Percentiles rank a stretch among this genome's conserved stretches.
Evolutionary conservation across 164 flowering plant genomes (phyloP).

Genomic region (Hamamelis virginiana): DNA sequence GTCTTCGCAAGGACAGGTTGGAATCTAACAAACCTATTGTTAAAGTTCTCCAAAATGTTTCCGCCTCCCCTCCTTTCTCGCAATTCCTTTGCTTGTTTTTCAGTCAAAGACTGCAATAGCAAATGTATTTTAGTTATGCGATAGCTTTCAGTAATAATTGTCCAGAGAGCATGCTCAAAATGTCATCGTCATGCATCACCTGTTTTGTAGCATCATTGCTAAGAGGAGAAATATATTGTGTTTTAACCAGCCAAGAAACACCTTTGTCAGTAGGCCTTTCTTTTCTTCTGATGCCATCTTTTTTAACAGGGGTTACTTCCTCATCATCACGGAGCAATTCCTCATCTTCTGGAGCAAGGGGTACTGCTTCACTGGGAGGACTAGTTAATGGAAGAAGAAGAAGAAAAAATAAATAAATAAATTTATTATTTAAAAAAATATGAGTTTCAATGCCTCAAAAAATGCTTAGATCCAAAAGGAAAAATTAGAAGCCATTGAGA

Average conservation of each 20-base stretch:
- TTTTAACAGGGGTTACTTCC: slow-evolving; percentile 62
- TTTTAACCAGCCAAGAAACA: slow-evolving; percentile 94
- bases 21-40: slow-evolving; percentile 48
- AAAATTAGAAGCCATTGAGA: slow-evolving; percentile 8
- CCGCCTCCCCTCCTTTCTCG: slow-evolving; percentile 73
- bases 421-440: no score
- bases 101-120: slow-evolving; percentile 75
- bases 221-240: slow-evolving; percentile 92
- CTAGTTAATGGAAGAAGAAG: slow-evolving; percentile 31
- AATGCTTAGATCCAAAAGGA: background rate
- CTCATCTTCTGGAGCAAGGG: slow-evolving; percentile 90
- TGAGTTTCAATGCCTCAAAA: background rate
- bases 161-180: background rate
- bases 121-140: background rate
- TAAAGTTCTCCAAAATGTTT: slow-evolving; percentile 65
- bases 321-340: slow-evolving; percentile 82
- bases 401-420: no score
- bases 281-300: slow-evolving; percentile 78
- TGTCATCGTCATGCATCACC: slow-evolving; percentile 33
- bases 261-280: slow-evolving; percentile 97
- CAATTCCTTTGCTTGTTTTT: slow-evolving; percentile 94
- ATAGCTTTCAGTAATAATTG: background rate
- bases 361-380: slow-evolving; percentile 53
- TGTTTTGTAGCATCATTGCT: slow-evolving; percentile 80
- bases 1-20: slow-evolving; percentile 7